Percentiles rank a stretch among this genome's conserved stretches.
Evolutionary conservation across 495 filamentous ascomycete genomes (phyloP).

Genomic region (Poronia punctata): DNA sequence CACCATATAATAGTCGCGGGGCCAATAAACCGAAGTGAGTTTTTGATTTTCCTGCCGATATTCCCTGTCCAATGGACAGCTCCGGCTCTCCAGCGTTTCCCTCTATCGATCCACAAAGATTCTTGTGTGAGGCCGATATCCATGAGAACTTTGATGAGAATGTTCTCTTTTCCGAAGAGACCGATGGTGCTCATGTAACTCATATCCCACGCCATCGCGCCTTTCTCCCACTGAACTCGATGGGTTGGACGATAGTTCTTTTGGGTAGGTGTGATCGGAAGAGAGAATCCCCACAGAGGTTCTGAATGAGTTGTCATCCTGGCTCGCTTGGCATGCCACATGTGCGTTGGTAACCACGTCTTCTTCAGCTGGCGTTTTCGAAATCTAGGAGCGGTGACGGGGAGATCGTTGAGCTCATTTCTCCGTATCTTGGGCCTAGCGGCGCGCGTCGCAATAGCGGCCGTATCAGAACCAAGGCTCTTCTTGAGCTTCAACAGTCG

Average conservation of each 20-base stretch:
- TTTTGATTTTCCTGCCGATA: slow-evolving; percentile 52
- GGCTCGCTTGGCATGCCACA: slow-evolving; percentile 90
- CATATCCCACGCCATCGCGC: slow-evolving; percentile 80
- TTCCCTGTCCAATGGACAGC: slow-evolving; percentile 61
- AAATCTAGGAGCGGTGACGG: slow-evolving; percentile 61
- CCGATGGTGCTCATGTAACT: slow-evolving; percentile 89
- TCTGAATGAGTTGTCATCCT: slow-evolving; percentile 72
- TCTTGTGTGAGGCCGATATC: slow-evolving; percentile 54
- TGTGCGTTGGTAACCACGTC: slow-evolving; percentile 89
- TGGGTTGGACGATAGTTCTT: slow-evolving; percentile 88
- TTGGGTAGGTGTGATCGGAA: slow-evolving; percentile 76
- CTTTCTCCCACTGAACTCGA: slow-evolving; percentile 55
- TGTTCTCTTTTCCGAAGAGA: slow-evolving; percentile 59
- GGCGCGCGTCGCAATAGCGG: slow-evolving; percentile 32
- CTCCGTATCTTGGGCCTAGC: slow-evolving; percentile 63
- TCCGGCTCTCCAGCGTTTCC: slow-evolving; percentile 68
- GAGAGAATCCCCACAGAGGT: slow-evolving; percentile 81
- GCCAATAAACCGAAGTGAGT: slow-evolving; percentile 55
- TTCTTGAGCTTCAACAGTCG: slow-evolving; percentile 46
- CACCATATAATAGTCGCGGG: slow-evolving; percentile 71
- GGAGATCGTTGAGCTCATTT: slow-evolving; percentile 60
- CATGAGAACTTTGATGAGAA: slow-evolving; percentile 57
- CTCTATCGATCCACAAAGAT: slow-evolving; percentile 52
- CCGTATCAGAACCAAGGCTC: slow-evolving; percentile 18
- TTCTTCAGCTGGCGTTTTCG: slow-evolving; percentile 82